Percentiles rank a stretch among this genome's conserved stretches.
Conservation (phyloP, 2,329 filamentous ascomycete species). For the Sporothrix inflata region DNA sequence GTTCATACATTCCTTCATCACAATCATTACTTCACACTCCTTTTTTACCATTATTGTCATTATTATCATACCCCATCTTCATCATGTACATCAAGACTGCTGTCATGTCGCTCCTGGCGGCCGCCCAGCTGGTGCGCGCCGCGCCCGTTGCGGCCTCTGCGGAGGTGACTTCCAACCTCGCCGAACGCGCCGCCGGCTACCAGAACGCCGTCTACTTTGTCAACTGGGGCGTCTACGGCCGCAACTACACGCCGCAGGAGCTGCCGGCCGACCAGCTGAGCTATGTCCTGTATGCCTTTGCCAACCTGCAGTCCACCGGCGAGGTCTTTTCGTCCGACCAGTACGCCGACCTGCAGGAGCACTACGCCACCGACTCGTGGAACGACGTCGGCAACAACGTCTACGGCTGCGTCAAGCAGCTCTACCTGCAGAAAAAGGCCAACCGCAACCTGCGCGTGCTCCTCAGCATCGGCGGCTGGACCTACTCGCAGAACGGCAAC, state of each 20-base stretch:
- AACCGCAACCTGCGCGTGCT: conserved; percentile 79
- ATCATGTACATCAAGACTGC: conserved; percentile 16
- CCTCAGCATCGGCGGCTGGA: conserved; percentile 84
- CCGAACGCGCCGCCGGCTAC: conserved; percentile 38
- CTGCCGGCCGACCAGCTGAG: conserved; percentile 72
- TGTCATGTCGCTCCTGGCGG: conserved; percentile 21
- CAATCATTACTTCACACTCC: not conserved
- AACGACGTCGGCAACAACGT: conserved; percentile 70
- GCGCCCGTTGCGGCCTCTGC: not conserved
- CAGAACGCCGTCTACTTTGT: conserved; percentile 53
- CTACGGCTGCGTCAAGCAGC: conserved; percentile 80
- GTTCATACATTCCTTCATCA: not conserved
- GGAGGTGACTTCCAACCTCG: not conserved
- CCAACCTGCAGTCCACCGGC: conserved; percentile 71
- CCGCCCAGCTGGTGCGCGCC: not conserved
- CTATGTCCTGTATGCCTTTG: conserved; percentile 80
- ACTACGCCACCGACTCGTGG: conserved; percentile 71
- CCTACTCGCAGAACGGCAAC: conserved; percentile 67
- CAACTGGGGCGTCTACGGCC: conserved; percentile 72
- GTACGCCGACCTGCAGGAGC: conserved; percentile 73
- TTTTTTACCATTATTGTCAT: too few relatives aligned
- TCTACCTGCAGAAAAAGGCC: conserved; percentile 74
- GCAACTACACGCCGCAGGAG: conserved; percentile 71
- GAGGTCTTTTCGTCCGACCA: conserved; percentile 73
- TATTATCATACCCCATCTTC: not conserved